Evolutionary conservation across 208 protist genomes (phyloP).

Genomic region (Vickermania spadyakhi): DNA sequence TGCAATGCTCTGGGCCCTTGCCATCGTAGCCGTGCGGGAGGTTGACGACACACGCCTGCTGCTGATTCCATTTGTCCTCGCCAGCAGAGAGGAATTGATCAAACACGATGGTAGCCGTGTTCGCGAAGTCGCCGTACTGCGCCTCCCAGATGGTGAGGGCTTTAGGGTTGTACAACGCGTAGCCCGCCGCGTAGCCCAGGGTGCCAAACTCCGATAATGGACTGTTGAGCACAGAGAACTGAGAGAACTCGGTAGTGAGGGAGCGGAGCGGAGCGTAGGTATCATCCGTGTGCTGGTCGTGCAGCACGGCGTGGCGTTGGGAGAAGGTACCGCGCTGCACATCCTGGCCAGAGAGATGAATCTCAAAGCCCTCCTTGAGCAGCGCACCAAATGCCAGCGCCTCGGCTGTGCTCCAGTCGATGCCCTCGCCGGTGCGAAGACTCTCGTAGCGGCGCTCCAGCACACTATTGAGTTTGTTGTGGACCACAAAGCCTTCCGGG

Average conservation of each 20-base stretch:
- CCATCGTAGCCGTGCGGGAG: conserved; percentile 98
- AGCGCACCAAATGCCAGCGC: conserved; percentile 93
- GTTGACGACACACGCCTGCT: conserved; percentile 93
- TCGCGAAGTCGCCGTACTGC: conserved; percentile 99
- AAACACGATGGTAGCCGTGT: conserved; percentile 97
- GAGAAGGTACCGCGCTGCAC: conserved; percentile 97
- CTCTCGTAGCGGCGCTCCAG: conserved; percentile 71
- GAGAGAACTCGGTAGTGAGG: conserved; percentile 57
- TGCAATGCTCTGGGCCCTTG: conserved; percentile 96
- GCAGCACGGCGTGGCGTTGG: conserved; percentile 94
- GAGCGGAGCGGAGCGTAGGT: conserved; percentile 75
- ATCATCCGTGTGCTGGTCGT: conserved; percentile 83
- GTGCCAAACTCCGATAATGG: conserved; percentile 95
- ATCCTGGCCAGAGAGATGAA: conserved; percentile 93
- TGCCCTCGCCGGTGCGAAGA: conserved; percentile 55
- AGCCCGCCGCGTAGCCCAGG: conserved; percentile 96
- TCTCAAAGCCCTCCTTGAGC: conserved; percentile 91
- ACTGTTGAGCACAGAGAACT: conserved; percentile 91
- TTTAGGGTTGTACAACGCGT: conserved; percentile 92
- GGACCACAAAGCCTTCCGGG: conserved; percentile 74
- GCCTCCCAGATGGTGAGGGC: conserved; percentile 97
- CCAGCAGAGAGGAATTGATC: conserved; percentile 94
- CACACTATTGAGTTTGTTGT: conserved; percentile 73
- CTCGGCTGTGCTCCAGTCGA: conserved; percentile 95
- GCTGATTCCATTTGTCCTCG: conserved; percentile 97